Percentiles rank a stretch among this genome's conserved stretches.
These are phyloP conservation scores for Monilinia polystroma DNA, from an alignment of 2,329 filamentous ascomycete genomes.

Conservation along the genomic window DNA sequence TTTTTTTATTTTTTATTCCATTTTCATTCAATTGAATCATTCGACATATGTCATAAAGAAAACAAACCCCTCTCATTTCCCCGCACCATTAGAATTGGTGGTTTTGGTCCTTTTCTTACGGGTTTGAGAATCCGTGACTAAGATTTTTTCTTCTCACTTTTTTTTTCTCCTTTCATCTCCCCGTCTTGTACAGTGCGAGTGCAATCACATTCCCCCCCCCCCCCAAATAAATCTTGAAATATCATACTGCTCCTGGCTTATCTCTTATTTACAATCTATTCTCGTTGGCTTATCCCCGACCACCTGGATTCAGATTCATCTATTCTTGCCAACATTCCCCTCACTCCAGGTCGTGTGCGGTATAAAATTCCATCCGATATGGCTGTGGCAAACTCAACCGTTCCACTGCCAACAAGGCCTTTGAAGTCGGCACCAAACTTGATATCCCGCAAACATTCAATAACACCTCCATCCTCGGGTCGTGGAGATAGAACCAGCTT, in stretches of 20 bases:
- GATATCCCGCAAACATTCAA: slow-evolving; percentile 20
- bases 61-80: background rate
- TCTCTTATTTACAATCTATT: slow-evolving; percentile 18
- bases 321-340: slow-evolving; percentile 6
- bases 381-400: slow-evolving; percentile 20
- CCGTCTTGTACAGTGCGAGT: slow-evolving; percentile 17
- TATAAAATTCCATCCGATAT: background rate
- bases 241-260: background rate
- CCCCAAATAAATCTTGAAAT: background rate
- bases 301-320: slow-evolving; percentile 10
- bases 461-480: slow-evolving; percentile 30
- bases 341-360: slow-evolving; percentile 12
- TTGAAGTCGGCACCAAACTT: slow-evolving; percentile 20
- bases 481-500: slow-evolving; percentile 38
- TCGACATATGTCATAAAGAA: slow-evolving; percentile 11
- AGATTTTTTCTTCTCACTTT: slow-evolving; percentile 11
- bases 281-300: slow-evolving; percentile 7
- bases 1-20: background rate
- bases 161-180: slow-evolving; percentile 4
- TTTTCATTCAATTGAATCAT: slow-evolving; percentile 1
- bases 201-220: slow-evolving; percentile 6
- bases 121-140: slow-evolving; percentile 22
- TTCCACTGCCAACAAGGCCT: slow-evolving; percentile 18
- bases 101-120: slow-evolving; percentile 18
- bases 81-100: slow-evolving; percentile 14